Evolutionary conservation across 768 basidiomycete species (phyloP), one percentile per base, ranked within the genome.

Genomic region (Amylocystis lapponica): DNA sequence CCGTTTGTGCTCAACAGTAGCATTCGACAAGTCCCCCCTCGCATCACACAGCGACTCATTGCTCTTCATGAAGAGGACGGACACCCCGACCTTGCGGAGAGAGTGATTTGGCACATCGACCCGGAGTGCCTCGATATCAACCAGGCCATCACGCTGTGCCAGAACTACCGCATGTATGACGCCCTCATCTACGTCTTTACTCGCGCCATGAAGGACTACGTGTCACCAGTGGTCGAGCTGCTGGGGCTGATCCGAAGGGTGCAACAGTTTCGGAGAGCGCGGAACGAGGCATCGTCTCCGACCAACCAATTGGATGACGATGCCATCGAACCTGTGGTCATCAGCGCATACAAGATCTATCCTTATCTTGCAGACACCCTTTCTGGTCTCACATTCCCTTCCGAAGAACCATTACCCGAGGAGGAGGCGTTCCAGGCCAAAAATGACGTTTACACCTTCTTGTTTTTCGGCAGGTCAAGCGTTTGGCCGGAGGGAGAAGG

Each of bases 71-170:
- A 84, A 35, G 77, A 80, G 25, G 73, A 79, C 33, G 71, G 69
- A 11, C 76, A 81, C 27, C 79, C 83, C 7, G 86, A 88, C 37
- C 70, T 80, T 3, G 88, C 86, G 1, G 94, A 99, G 61, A 78
- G 79, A 23, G 70, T 97, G 44, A 95, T 99, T 42, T 97, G 93
- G 92, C 90, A 95, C 58, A 90, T 97, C 51, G 89, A 96, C 53
- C 92, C 95, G 1, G 66, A 77, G 2, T 89, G 83, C 53, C 66
- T 99, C 46, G 96, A 99, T 57, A 82, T 97, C 64, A 88, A 97
- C 56, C 95, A 97, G 65, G 85, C 86, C 4, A 86, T 97, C 51
- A 73, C 63, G 20, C 72, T 99, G 4, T 99, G 96, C 56, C 85
- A 91, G 61, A 73, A 65, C 45, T 76, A 92, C 56, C 74, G 74